phyloP scores from a whole-genome alignment of 257 asterid genomes.

The Eucommia ulmoides region DNA sequence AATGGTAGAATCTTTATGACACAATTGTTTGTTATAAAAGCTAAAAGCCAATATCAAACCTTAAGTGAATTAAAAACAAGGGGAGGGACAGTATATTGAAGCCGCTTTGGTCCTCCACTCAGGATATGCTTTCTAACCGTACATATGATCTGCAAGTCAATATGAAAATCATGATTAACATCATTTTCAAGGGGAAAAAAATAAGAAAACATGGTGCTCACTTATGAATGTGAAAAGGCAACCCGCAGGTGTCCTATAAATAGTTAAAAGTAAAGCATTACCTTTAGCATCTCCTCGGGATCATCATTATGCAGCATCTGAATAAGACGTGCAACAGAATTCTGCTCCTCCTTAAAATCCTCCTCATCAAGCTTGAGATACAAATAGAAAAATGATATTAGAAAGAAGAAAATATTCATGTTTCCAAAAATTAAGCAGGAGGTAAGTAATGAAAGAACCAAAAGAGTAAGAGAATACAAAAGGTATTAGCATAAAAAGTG shows the following conservation, averaged over 20 bases:
- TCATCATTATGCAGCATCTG: slow-evolving; percentile 83
- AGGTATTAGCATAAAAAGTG: background rate
- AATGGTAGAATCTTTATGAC: background rate
- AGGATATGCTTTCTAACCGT: slow-evolving; percentile 78
- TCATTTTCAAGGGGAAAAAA: slow-evolving; percentile 4
- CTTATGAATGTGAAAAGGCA: background rate
- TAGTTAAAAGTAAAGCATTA: too few relatives aligned
- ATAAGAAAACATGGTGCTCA: background rate
- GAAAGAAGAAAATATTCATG: slow-evolving; percentile 1
- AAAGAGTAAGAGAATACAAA: background rate
- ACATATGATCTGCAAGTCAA: slow-evolving; percentile 56
- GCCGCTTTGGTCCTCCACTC: slow-evolving; percentile 88
- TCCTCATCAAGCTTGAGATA: slow-evolving; percentile 74
- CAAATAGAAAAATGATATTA: slow-evolving; percentile 4
- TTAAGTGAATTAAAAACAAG: slow-evolving; percentile 72
- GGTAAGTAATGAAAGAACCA: background rate
- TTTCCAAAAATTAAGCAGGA: background rate
- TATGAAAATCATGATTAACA: slow-evolving; percentile 9
- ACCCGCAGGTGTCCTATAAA: too few relatives aligned
- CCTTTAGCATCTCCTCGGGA: slow-evolving; percentile 93
- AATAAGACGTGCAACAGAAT: slow-evolving; percentile 77
- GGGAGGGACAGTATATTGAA: slow-evolving; percentile 81
- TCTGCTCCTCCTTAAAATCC: slow-evolving; percentile 94
- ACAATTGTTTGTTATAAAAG: slow-evolving; percentile 6
- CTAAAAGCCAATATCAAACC: slow-evolving; percentile 35